Percentiles rank a stretch among this genome's conserved stretches.
These are phyloP conservation scores for Umbilicaria muhlenbergii DNA, from an alignment of 495 filamentous ascomycete genomes.

Conservation along the genomic window DNA sequence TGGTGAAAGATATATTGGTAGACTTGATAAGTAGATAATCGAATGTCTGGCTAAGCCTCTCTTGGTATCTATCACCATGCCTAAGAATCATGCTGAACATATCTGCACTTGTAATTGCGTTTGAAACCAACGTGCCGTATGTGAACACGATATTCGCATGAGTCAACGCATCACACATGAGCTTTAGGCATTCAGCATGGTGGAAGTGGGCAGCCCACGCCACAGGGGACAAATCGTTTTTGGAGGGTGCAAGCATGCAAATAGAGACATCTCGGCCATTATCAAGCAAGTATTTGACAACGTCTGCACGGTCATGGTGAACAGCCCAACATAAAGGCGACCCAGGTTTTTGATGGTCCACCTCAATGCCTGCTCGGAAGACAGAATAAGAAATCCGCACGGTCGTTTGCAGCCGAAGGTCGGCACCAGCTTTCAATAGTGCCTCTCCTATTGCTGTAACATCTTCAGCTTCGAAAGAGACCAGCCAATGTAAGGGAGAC, in stretches of 20 bases:
- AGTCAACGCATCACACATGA: constrained; percentile 5
- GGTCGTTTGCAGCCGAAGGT: not conserved
- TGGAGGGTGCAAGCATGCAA: too few species aligned
- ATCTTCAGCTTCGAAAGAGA: not conserved
- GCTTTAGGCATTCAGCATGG: constrained; percentile 4
- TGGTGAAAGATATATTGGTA: too few species aligned
- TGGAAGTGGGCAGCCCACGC: constrained; percentile 6
- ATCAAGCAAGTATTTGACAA: constrained; percentile 19
- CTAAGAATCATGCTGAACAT: constrained; percentile 9
- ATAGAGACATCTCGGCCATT: constrained; percentile 23
- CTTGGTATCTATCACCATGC: not conserved
- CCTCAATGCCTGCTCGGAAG: constrained; percentile 3
- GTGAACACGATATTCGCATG: not conserved
- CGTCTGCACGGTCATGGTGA: constrained; percentile 17
- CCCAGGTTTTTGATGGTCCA: constrained; percentile 4
- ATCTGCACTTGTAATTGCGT: constrained; percentile 2
- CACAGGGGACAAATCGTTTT: too few species aligned
- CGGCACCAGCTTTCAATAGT: constrained; percentile 3
- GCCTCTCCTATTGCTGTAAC: constrained; percentile 3
- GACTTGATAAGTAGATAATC: too few species aligned
- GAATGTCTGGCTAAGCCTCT: constrained; percentile 1
- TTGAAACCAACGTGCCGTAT: constrained; percentile 2
- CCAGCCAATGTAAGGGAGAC: constrained; percentile 8
- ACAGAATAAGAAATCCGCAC: constrained; percentile 3
- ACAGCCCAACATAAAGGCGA: constrained; percentile 18